phyloP scores from a whole-genome alignment of 257 asterid species.

The Solanum rostratum region DNA sequence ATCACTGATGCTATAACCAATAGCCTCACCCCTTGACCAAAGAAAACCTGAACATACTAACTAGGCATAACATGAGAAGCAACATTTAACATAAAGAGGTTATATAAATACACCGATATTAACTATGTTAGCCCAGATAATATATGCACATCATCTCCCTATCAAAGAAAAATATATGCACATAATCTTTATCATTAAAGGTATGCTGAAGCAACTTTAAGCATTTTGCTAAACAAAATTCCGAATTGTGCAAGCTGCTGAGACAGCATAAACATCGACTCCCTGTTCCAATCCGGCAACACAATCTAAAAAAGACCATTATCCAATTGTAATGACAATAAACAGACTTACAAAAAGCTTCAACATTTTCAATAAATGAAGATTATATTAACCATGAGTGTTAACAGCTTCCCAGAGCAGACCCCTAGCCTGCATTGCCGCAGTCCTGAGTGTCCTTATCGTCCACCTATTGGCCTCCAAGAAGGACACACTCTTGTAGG shows the following conservation, averaged over 20 bases:
- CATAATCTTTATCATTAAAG: neutral
- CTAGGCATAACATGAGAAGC: neutral
- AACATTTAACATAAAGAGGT: neutral
- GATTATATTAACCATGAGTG: slow-evolving; percentile 55
- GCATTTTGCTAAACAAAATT: neutral
- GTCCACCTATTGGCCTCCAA: slow-evolving; percentile 58
- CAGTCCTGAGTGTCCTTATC: slow-evolving; percentile 41
- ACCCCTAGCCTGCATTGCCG: slow-evolving; percentile 73
- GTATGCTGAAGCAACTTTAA: neutral
- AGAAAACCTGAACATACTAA: neutral
- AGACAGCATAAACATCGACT: neutral
- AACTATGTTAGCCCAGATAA: neutral
- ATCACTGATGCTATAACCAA: neutral
- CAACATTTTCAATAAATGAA: neutral
- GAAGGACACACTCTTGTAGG: slow-evolving; percentile 56
- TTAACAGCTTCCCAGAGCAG: slow-evolving; percentile 88
- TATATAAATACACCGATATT: neutral
- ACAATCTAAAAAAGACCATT: neutral
- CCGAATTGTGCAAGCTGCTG: neutral
- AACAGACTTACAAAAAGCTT: neutral
- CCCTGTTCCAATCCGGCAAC: neutral
- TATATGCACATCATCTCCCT: neutral
- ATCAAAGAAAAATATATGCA: neutral
- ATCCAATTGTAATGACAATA: neutral
- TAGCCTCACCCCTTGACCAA: neutral